Conservation (phyloP, 805 yeast genomes). For the Cyberlindnera maclurae region DNA sequence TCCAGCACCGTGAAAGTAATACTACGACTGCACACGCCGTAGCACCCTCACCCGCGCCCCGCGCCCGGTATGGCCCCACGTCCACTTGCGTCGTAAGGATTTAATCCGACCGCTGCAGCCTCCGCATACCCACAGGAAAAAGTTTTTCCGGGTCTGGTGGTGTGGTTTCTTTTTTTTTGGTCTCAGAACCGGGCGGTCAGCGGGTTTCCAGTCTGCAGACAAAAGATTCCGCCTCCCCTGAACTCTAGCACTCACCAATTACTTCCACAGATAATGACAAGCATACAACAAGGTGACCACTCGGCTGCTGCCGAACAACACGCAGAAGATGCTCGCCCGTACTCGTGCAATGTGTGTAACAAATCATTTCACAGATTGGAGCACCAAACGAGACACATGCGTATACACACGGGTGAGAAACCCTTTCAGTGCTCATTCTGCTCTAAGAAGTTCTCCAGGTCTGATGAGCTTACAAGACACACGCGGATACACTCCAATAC, state of each 20-base stretch:
- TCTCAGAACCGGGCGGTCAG: too few species aligned
- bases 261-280: background rate
- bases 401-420: slow-evolving; percentile 92
- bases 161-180: background rate
- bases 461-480: slow-evolving; percentile 85
- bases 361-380: slow-evolving; percentile 85
- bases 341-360: slow-evolving; percentile 76
- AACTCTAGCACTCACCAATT: too few species aligned
- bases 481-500: slow-evolving; percentile 70
- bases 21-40: too few species aligned
- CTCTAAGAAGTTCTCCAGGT: slow-evolving; percentile 67
- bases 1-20: too few species aligned
- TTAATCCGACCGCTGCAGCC: slow-evolving; percentile 3
- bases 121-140: slow-evolving; percentile 1
- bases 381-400: slow-evolving; percentile 85
- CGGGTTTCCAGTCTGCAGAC: too few species aligned
- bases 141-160: slow-evolving; percentile 3
- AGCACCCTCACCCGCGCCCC: too few species aligned
- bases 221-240: too few species aligned
- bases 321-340: slow-evolving; percentile 47
- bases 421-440: slow-evolving; percentile 83
- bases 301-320: background rate
- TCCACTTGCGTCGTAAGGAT: background rate
- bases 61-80: too few species aligned
- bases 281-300: background rate